These are phyloP conservation scores for Buddleja alternifolia DNA, from an alignment of 257 asterid genomes.

Conservation along the genomic window DNA sequence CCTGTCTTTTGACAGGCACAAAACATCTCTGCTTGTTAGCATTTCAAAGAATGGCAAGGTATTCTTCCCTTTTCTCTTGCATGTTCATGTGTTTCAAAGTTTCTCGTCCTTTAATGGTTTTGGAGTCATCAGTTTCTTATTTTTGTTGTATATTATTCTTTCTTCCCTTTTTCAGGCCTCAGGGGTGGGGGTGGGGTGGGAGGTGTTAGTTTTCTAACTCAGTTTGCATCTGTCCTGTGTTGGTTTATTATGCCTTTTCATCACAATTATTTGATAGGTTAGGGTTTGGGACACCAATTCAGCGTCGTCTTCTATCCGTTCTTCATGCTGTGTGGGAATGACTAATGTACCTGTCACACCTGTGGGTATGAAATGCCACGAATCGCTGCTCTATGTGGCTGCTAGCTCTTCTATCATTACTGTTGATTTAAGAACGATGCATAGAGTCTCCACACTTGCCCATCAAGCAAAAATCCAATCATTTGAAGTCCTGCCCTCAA, in stretches of 20 bases:
- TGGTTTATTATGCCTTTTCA: constrained; percentile 14
- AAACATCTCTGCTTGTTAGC: constrained; percentile 70
- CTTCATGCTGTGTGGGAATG: constrained; percentile 83
- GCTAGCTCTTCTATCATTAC: constrained; percentile 64
- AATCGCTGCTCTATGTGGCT: constrained; percentile 68
- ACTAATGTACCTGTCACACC: constrained; percentile 52
- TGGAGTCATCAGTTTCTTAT: not conserved
- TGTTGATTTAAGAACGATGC: constrained; percentile 79
- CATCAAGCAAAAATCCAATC: constrained; percentile 48
- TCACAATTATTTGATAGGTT: constrained; percentile 42
- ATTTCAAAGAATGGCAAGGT: constrained; percentile 83
- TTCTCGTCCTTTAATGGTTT: not conserved
- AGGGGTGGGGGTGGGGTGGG: not conserved
- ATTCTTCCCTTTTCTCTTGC: constrained; percentile 23
- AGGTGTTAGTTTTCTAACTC: not conserved
- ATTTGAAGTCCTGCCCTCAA: constrained; percentile 64
- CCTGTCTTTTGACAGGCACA: constrained; percentile 57
- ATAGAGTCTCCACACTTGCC: constrained; percentile 43
- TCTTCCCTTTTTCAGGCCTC: not conserved
- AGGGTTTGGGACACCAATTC: constrained; percentile 73
- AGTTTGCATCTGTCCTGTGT: not conserved
- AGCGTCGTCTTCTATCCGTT: constrained; percentile 63
- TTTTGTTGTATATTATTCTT: not conserved
- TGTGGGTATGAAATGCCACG: constrained; percentile 75
- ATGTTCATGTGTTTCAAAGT: constrained; percentile 2